Base-by-base conservation (phyloP, 345 rosid genomes). In the Gossypium thurberi region DNA sequence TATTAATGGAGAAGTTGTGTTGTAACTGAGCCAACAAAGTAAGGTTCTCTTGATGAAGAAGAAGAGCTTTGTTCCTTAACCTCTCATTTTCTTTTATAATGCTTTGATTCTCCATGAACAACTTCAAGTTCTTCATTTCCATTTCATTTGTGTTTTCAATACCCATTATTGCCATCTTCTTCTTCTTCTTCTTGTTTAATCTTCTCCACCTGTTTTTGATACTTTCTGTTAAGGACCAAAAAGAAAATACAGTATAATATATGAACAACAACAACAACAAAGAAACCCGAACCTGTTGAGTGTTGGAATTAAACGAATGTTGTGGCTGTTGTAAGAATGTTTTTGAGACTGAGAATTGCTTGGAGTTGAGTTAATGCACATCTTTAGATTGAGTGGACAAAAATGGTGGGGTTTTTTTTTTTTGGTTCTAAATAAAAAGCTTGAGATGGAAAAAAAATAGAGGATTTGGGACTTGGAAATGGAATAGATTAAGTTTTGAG, bases 21-120 rank as follows among this genome's bases (percentile, higher is more conserved):
- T 85, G 91, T 50, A 91, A 84, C 76, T 79, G 81, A 77, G 81
- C 72, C 12, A 87, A 67, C 74, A 94, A 78, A 48, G 74, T 79
- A 78, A 82, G 81, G 74, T 94, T 94, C 86, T 94, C 98, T 71
- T 86, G 86, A 37, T 70, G 83, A 33, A 92, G 98, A 73, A 90
- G 83, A 67, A 81, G 71, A 56, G 91, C 96, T 82, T 80, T 86
- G 78, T 80, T 81, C 74, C 77, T 85, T 61, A 94, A 84, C 84
- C 77, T 85, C 83, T 94, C 88, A 46, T 91, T 94, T 81, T 86
- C 92, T 77, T 79, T 70, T 28, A 86, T 84, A 76, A 94, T 89
- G 78, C 81, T 84, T 69, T 80, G 84, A 74, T 94, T 94, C 89
- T 88, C 77, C 83, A 83, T 68, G 77, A 84, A 85, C 51, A 94